Percentiles rank a stretch among this genome's conserved stretches.
phyloP scores from a whole-genome alignment of 163 green algal species.

The Coccomyxa subellipsoidea region DNA sequence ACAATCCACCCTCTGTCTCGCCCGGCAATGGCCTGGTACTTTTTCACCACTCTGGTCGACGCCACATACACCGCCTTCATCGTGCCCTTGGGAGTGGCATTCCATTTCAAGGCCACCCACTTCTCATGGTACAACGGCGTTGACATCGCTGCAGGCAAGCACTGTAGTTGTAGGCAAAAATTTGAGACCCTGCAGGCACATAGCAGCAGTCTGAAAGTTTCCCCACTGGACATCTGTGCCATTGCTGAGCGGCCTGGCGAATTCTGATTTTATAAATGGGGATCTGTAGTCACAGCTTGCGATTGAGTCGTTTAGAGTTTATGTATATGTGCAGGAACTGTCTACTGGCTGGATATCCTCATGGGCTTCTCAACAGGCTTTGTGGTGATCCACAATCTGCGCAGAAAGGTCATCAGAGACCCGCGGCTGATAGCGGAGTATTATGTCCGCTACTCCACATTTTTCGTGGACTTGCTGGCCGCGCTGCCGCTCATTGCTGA shows the following conservation, averaged over 20 bases:
- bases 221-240: too few species aligned
- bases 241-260: too few species aligned
- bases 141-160: neutral
- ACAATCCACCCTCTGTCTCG: neutral
- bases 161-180: too few species aligned
- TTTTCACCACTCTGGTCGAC: neutral
- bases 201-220: too few species aligned
- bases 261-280: too few species aligned
- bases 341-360: constrained; percentile 24
- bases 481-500: constrained; percentile 16
- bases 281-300: too few species aligned
- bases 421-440: constrained; percentile 20
- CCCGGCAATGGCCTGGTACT: neutral
- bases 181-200: too few species aligned
- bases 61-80: constrained; percentile 16
- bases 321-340: constrained; percentile 4
- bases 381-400: constrained; percentile 28
- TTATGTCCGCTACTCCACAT: constrained; percentile 24
- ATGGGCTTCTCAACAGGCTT: constrained; percentile 24
- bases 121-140: constrained; percentile 7
- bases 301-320: neutral
- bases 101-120: neutral
- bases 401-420: constrained; percentile 14
- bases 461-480: neutral
- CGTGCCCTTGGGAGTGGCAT: constrained; percentile 1